These are phyloP conservation scores for Fraxinus greggii DNA, from an alignment of 305 asterid genomes.

Conservation along the genomic window DNA sequence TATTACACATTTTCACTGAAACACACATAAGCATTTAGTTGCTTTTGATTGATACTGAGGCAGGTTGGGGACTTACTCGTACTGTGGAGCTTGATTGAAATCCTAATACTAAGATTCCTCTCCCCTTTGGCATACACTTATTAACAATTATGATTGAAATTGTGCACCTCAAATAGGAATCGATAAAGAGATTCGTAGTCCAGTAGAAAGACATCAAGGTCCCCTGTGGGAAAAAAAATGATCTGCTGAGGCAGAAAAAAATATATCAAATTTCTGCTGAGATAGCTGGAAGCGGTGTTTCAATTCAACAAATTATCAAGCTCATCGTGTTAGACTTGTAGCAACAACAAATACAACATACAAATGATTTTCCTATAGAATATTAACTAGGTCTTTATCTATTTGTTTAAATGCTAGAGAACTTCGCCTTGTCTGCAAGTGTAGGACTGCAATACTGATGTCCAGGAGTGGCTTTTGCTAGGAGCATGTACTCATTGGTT, in stretches of 20 bases:
- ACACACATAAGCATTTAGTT: not conserved
- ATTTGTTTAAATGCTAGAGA: no score
- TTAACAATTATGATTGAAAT: not conserved
- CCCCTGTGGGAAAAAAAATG: not conserved
- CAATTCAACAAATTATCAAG: no score
- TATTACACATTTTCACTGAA: not conserved
- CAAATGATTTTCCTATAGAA: not conserved
- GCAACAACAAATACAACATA: not conserved
- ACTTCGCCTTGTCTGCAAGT: not conserved
- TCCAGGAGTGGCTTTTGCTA: no score
- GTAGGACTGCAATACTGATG: not conserved
- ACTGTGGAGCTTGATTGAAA: not conserved
- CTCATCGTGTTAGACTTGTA: not conserved
- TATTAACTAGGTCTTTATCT: not conserved
- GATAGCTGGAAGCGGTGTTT: not conserved
- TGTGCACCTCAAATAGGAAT: not conserved
- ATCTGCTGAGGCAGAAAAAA: not conserved
- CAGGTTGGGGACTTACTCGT: not conserved
- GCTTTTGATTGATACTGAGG: not conserved
- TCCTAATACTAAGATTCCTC: not conserved
- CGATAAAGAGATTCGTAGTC: not conserved
- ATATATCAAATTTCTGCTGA: not conserved
- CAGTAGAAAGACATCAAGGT: not conserved
- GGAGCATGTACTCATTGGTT: no score
- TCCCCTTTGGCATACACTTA: not conserved